Percentiles rank a stretch among this genome's conserved stretches.
Conservation (phyloP, 169 alveolate species). For the Plasmodium berghei region DNA sequence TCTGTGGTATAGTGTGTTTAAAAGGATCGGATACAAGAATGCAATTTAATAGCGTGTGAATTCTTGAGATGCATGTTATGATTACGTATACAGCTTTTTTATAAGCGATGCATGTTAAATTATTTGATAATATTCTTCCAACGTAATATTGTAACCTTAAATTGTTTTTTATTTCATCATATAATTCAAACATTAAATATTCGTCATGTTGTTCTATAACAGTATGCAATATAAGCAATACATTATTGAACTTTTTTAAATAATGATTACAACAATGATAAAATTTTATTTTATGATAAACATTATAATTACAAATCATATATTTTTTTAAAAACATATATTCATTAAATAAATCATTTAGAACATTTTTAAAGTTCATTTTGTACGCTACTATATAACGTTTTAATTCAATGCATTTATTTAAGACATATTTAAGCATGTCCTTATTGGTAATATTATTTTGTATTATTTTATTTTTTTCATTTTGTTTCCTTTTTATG, state of each 20-base stretch:
- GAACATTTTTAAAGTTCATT: constrained; percentile 9
- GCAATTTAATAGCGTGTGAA: constrained; percentile 42
- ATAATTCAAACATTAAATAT: constrained; percentile 50
- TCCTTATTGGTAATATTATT: constrained; percentile 13
- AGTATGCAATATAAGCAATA: constrained; percentile 32
- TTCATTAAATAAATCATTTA: constrained; percentile 55
- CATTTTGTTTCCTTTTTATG: not conserved
- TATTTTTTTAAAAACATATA: constrained; percentile 51
- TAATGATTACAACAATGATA: constrained; percentile 46
- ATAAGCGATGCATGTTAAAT: constrained; percentile 75
- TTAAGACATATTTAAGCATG: not conserved
- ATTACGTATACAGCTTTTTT: constrained; percentile 25
- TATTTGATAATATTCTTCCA: constrained; percentile 66
- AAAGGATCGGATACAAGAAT: constrained; percentile 65
- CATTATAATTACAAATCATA: constrained; percentile 36
- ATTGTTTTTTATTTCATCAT: constrained; percentile 41
- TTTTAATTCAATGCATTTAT: constrained; percentile 53
- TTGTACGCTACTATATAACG: constrained; percentile 19
- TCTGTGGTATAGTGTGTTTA: constrained; percentile 33
- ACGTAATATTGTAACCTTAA: constrained; percentile 50
- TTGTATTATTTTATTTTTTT: not conserved
- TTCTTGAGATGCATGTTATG: constrained; percentile 33
- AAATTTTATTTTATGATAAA: constrained; percentile 50
- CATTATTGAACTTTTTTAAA: constrained; percentile 45
- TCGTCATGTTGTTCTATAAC: constrained; percentile 37